Evolutionary conservation across 2,329 filamentous ascomycete species (phyloP), one percentile per base, ranked within the genome.

Genomic region (Talaromyces atroroseus): DNA sequence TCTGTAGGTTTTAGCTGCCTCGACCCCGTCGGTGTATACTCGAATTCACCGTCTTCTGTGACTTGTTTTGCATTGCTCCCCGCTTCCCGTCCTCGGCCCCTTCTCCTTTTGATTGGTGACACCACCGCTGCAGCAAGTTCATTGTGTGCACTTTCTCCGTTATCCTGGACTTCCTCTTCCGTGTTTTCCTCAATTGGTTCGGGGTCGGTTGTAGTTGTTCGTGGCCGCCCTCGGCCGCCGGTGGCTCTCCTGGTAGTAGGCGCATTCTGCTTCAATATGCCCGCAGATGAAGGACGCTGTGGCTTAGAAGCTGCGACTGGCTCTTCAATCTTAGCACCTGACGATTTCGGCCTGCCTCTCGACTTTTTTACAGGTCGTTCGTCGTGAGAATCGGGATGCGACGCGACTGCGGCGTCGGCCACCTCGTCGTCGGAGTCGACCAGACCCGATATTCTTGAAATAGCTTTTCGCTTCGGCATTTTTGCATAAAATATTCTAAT

Each of bases 341-440:
- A 62, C 11, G 67, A 65, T 59, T 70, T 70, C 50, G 71, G 67
- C 61, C 70, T 65, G 51, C 69, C 71, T 67, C 73, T 62, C 44
- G 62, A 50, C 62, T 66, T 71, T 64, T 75, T 72, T 53, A 69
- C 60, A 21, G 74, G 68, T 56, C 66, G 69, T 62, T 73, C 65
- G 60, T 66, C 65, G 59, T 69, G 62, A 54, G 64, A 59, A 45
- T 63, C 55, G 40, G 67, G 63, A 5, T 61, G 56, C 34, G 50
- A 48, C 24, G 66, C 67, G 56, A 66, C 64, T 52, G 68, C 67
- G 38, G 46, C 58, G 46, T 64, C 64, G 7, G n/a, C 49, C 12
- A 70, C 61, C 53, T 76, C 73, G 36, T 77, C 74, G 40, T 81
- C 78, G 14, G 76, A 78, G 49, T 76, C 77, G 10, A 79, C 63